These are phyloP conservation scores for Pelargonium fulgidum DNA, from an alignment of 441 rosid species.

Conservation along the genomic window DNA sequence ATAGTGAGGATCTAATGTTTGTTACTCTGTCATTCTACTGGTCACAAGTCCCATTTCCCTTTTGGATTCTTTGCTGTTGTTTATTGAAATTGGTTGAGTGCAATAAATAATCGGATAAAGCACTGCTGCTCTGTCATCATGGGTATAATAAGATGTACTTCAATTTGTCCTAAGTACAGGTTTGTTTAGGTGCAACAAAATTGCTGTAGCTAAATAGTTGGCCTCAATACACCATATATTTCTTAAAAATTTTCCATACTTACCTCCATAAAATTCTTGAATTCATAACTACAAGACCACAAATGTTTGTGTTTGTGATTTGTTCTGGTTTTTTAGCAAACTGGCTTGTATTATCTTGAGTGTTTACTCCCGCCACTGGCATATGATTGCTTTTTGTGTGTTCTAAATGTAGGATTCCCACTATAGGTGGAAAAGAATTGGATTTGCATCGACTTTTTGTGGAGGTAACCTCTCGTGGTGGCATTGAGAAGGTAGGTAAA, in stretches of 20 bases:
- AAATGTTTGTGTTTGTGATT: background rate
- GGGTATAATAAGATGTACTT: background rate
- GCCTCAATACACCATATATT: background rate
- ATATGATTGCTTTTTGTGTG: constrained; percentile 1
- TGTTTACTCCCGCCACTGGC: background rate
- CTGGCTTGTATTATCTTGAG: background rate
- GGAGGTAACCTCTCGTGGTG: constrained; percentile 94
- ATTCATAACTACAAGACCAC: background rate
- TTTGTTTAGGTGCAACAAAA: background rate
- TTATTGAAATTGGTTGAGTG: background rate
- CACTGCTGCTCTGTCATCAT: background rate
- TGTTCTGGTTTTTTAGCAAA: background rate
- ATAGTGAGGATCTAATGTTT: background rate
- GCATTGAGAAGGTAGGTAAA: constrained; percentile 66
- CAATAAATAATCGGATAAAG: constrained; percentile 2
- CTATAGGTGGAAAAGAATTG: constrained; percentile 81
- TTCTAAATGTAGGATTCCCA: constrained; percentile 62
- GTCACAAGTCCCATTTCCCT: background rate
- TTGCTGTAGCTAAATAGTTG: background rate
- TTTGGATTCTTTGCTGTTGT: background rate
- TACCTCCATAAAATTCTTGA: too few relatives aligned
- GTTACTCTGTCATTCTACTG: background rate
- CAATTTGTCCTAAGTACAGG: background rate
- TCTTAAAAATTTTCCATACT: too few relatives aligned
- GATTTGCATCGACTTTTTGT: constrained; percentile 83